Evolutionary conservation across 495 filamentous ascomycete species (phyloP), one percentile per base, ranked within the genome.

Genomic region (Cudoniella acicularis): DNA sequence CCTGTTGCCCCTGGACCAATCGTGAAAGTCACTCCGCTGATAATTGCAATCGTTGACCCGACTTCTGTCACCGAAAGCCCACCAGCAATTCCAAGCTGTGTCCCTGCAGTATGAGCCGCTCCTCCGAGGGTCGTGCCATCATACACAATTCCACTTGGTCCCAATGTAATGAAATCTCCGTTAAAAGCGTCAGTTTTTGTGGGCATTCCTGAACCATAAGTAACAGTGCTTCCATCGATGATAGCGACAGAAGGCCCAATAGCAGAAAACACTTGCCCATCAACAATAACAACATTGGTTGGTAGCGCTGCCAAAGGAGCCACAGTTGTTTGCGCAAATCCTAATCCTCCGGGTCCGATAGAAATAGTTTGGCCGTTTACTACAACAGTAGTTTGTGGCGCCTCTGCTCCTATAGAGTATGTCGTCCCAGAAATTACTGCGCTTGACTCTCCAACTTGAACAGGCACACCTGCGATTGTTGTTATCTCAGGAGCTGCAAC

Each of bases 61-160:
- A 81, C 57, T 56, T 77, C 71, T 2, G 78, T 77, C 27, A 81
- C 64, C 3, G 75, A 75, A 8, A 73, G 73, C 10, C 79, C 79
- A 30, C 79, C 79, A 2, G 74, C 72, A 11, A 80, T 63, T 1
- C 68, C 73, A 46, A 73, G 73, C 25, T 70, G 67, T 13, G 77
- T 78, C 6, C 63, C 70, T 10, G 56, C 48, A 17, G 69, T 50
- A 23, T 69, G 59, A 6, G 71, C 72, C 10, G 57, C 22, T 0
- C 77, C 78, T 21, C 75, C 77, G 0, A 80, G 56, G 0, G 73
- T 78, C n/a, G 73, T 70, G 3, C 66, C 66, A 45, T 70, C 69
- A 8, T 72, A 61, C 3, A 67, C 66, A 20, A 83, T 64, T 27
- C 82, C 78, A 0, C 62, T 67, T 11, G 79, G 74, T 1, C 76